Base-by-base conservation (phyloP, 805 yeast genomes). In the Starmerella etchellsii region DNA sequence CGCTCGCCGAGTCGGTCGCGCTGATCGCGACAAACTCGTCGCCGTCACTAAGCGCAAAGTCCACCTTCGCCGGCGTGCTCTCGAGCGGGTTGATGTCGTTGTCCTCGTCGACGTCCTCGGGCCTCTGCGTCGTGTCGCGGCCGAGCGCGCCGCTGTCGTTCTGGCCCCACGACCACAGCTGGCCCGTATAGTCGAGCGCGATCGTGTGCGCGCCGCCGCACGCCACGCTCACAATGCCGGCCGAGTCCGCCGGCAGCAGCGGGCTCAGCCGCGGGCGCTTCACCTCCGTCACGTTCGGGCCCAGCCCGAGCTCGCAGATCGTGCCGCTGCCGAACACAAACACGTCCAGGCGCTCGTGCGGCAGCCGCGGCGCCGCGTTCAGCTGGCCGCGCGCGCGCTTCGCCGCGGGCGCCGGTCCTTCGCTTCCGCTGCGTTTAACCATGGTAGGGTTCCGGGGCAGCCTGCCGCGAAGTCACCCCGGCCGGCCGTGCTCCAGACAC, bases 81-180 rank as follows among this genome's bases (percentile, higher is more conserved):
- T 91, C 98, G 4, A 70, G 68, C 47, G 78, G 82, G 56, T 91
- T 91, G 59, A 91, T 68, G 55, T 84, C 94, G 24, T 93, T 94
- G 54, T 80, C 88, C 39, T 76, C 63, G 47, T 63, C 67, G 36
- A 72, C 78, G n/a, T 56, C 68, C 2, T 61, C 76, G 50, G 77
- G 82, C 66, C 75, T 73, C 21, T 69, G 67, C 48, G 79, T 94
- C 0, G 82, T 70, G 53, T 80, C 82, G 59, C 99, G 75, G 16
- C 97, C 98, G 33, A 91, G 66, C 3, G 82, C 96, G 28, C 80
- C 84, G 46, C 85, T 77, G 55, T 91, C 99, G 53, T 91, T 91
- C 34, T 82, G 81, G 43, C 99, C 99, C 99, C 99, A 91, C 3
- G 95, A 81, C 95, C 96, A 91, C n/a, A 91, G 61, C 43, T 72